Evolutionary conservation across 805 yeast species (phyloP), one percentile per base, ranked within the genome.

Genomic region (Groenewaldozyma tartarivorans): DNA sequence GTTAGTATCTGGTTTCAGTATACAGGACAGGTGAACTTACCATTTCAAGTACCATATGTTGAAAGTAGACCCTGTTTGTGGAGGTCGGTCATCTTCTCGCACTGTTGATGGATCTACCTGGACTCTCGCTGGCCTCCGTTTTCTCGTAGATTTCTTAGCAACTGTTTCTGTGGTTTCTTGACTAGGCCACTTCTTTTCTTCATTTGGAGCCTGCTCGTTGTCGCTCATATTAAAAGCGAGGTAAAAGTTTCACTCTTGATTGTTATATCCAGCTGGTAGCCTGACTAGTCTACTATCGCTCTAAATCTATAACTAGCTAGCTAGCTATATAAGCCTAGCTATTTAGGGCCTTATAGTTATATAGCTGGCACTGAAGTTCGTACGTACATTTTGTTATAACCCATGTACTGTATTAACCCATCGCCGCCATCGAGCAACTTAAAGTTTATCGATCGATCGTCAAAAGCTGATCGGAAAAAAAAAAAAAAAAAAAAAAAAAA

Each of bases 11-110:
- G 6, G 20, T 7, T 5, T 11, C 6, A 19, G 13, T 7, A n/a
- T 9, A 11, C 13, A n/a, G 21, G 20, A 34, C 16, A 17, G 6
- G 11, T n/a, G 16, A n/a, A 17, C 13, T 13, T 11, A 24, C 96
- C 96, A 88, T 58, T 80, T 81, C 42, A 80, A 68, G 58, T 75
- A 88, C 96, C 96, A 88, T 13, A 85, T 69, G 53, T 88, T 88
- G 65, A 81, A 88, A 0, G 77, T 75, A 5, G 77, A 74, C 0
- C 95, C 95, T 0, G 81, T 72, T 48, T 83, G 94, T 4, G 84
- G 79, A 0, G 95, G 95, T 36, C 74, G 71, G 32, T 72, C 77
- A 33, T 75, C 77, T 1, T 62, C 67, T 16, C 71, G 68, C 2
- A 73, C 64, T 0, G 77, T 66, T 13, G 77, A 69, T 1, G 84